phyloP scores from a whole-genome alignment of 2,329 filamentous ascomycete species.

The Sarocladium brachiariae region DNA sequence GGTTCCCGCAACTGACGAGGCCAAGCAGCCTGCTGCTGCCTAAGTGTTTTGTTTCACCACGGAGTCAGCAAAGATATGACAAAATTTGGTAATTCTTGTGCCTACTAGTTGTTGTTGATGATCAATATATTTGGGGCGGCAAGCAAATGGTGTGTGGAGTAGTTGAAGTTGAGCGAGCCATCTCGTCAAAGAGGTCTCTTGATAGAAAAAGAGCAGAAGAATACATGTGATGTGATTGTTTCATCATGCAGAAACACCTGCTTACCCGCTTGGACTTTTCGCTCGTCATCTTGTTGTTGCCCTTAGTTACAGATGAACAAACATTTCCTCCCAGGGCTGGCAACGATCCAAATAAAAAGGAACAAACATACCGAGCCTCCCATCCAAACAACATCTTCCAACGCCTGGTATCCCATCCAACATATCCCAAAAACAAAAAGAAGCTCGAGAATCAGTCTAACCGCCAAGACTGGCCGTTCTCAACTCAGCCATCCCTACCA shows the following conservation, averaged over 20 bases:
- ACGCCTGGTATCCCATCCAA: not conserved
- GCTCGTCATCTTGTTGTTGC: not conserved
- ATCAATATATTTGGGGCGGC: slow-evolving; percentile 1
- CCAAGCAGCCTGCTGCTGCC: slow-evolving; percentile 15
- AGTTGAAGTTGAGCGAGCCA: slow-evolving; percentile 4
- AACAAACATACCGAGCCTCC: too few species aligned
- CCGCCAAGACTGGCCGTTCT: too few species aligned
- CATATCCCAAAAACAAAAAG: not conserved
- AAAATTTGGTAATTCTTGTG: not conserved
- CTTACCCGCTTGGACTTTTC: not conserved
- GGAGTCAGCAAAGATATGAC: not conserved
- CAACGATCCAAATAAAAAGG: too few species aligned
- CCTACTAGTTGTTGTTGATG: not conserved
- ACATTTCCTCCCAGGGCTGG: too few species aligned
- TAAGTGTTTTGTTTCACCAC: not conserved
- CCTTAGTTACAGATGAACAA: too few species aligned
- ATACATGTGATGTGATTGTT: slow-evolving; percentile 3
- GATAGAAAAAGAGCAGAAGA: slow-evolving; percentile 6
- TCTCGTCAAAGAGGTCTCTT: slow-evolving; percentile 8
- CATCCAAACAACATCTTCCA: not conserved
- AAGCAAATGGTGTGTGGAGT: slow-evolving; percentile 5
- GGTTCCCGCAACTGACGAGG: slow-evolving; percentile 25
- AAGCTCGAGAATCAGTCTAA: too few species aligned
- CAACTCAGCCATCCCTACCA: not conserved
- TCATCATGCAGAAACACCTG: not conserved